These are phyloP conservation scores for Phaffomyces thermotolerans DNA, from an alignment of 805 yeast genomes.

Conservation along the genomic window DNA sequence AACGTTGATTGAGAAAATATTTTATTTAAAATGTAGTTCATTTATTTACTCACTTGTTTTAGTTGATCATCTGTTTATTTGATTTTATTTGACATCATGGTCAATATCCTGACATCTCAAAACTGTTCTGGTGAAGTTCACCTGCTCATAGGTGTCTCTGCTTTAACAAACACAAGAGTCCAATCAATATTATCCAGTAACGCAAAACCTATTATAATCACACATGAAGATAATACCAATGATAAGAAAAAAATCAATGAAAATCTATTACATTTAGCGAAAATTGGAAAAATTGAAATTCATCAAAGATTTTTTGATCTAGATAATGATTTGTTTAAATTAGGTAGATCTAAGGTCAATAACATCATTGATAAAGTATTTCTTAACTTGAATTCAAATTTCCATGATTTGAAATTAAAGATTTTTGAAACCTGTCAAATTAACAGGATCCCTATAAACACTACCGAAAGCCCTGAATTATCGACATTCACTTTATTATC, in stretches of 20 bases:
- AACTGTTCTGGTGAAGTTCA: conserved; percentile 46
- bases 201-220: conserved; percentile 48
- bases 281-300: conserved; percentile 23
- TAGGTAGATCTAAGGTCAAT: conserved; percentile 60
- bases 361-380: conserved; percentile 70
- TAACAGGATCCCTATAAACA: conserved; percentile 75
- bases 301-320: conserved; percentile 30
- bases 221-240: conserved; percentile 17
- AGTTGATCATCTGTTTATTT: no score
- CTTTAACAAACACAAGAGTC: conserved; percentile 41
- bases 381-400: conserved; percentile 39
- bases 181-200: conserved; percentile 43
- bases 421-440: conserved; percentile 47
- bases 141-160: conserved; percentile 48
- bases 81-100: neutral
- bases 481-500: conserved; percentile 77
- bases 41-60: neutral
- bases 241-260: conserved; percentile 17
- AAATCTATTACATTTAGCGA: conserved; percentile 21
- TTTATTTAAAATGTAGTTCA: neutral
- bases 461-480: conserved; percentile 61
- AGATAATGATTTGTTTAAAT: conserved; percentile 36
- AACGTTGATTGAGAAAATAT: neutral
- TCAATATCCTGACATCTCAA: conserved; percentile 17
- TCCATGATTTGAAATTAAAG: conserved; percentile 26